A percentile compares a stretch with the other conserved stretches of the same genome.
Conservation (phyloP, 2,329 filamentous ascomycete species). For the Ophiostoma piceae region DNA sequence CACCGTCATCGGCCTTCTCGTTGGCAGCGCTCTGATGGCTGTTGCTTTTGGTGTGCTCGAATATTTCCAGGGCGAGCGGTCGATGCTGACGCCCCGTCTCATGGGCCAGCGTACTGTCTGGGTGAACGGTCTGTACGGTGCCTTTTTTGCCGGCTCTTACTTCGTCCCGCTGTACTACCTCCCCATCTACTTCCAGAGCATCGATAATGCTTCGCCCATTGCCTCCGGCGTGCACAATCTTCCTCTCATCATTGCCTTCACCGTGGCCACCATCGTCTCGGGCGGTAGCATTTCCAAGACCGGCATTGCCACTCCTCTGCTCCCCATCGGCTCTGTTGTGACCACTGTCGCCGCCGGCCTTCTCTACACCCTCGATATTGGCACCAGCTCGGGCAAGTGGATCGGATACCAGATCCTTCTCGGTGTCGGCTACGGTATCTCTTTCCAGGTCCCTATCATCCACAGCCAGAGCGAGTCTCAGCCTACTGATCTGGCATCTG, state of each 20-base stretch:
- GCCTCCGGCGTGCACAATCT: constrained; percentile 39
- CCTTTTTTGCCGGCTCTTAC: constrained; percentile 41
- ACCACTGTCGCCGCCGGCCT: constrained; percentile 36
- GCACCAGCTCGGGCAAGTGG: constrained; percentile 36
- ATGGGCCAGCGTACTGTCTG: constrained; percentile 41
- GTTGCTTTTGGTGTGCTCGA: constrained; percentile 34
- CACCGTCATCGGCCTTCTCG: constrained; percentile 36
- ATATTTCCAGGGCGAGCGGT: constrained; percentile 39
- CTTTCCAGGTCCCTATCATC: constrained; percentile 43
- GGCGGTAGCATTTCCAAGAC: constrained; percentile 35
- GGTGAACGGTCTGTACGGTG: constrained; percentile 38
- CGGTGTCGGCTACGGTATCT: constrained; percentile 43
- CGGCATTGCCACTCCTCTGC: constrained; percentile 35
- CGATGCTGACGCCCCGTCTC: constrained; percentile 47
- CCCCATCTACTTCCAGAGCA: constrained; percentile 49
- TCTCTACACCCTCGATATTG: constrained; percentile 37
- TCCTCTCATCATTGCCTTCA: constrained; percentile 38
- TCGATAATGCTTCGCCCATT: constrained; percentile 38
- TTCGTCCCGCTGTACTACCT: constrained; percentile 44
- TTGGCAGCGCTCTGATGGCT: constrained; percentile 31
- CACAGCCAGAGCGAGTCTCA: constrained; percentile 34
- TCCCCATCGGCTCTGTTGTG: constrained; percentile 32
- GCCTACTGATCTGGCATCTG: constrained; percentile 36
- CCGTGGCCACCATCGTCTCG: constrained; percentile 34
- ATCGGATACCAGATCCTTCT: constrained; percentile 46